Percentiles rank a stretch among this genome's conserved stretches.
These are phyloP conservation scores for Trichoderma guizhouense DNA, from an alignment of 2,329 filamentous ascomycete genomes.

Conservation along the genomic window DNA sequence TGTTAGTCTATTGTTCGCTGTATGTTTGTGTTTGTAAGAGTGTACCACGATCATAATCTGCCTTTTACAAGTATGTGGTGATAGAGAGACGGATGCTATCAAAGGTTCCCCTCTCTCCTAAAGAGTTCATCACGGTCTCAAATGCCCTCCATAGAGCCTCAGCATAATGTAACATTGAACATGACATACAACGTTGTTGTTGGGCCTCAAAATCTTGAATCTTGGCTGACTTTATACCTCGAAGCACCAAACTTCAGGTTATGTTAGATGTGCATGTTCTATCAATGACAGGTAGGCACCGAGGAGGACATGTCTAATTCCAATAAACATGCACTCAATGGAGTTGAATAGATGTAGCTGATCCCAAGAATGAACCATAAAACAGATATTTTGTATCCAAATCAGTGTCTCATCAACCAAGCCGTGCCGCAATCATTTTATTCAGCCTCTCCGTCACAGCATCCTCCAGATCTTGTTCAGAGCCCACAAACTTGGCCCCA, in stretches of 20 bases:
- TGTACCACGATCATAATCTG: not conserved
- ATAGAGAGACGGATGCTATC: not conserved
- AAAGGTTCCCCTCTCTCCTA: not conserved
- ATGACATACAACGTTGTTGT: not conserved
- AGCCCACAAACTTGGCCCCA: slow-evolving; percentile 42
- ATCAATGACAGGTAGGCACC: not conserved
- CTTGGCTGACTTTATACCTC: not conserved
- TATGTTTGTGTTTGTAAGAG: not conserved
- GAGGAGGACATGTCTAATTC: not conserved
- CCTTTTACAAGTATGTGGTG: not conserved
- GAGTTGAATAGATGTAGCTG: not conserved
- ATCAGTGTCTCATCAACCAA: not conserved
- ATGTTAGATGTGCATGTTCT: not conserved
- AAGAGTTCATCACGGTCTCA: not conserved
- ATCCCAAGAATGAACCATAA: not conserved
- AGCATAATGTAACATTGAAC: not conserved
- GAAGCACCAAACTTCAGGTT: not conserved
- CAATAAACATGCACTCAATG: not conserved
- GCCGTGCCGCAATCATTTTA: not conserved
- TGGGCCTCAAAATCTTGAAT: not conserved
- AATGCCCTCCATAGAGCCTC: fast-evolving
- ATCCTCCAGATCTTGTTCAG: slow-evolving; percentile 39
- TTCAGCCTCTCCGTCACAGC: slow-evolving; percentile 30
- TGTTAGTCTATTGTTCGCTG: not conserved
- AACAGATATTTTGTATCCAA: not conserved